Conservation (phyloP, 257 asterid species). For the Salvia miltiorrhiza region DNA sequence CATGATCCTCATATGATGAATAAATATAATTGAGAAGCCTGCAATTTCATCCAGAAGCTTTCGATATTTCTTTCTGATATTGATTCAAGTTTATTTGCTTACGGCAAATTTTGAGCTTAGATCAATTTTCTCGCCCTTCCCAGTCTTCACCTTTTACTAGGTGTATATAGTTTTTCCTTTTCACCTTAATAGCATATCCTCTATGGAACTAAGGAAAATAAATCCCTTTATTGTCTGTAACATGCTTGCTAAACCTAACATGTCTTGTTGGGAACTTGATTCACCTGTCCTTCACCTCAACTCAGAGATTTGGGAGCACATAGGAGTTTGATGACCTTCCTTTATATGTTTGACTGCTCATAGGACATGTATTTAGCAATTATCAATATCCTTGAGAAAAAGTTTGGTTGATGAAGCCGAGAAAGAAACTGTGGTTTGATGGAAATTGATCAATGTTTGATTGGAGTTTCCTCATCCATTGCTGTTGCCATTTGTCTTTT, state of each 20-base stretch:
- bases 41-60: background rate
- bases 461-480: background rate
- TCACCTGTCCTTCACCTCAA: background rate
- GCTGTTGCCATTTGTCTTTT: background rate
- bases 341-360: background rate
- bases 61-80: constrained; percentile 1
- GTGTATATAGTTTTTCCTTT: background rate
- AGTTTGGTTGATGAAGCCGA: background rate
- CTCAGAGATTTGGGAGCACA: background rate
- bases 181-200: background rate
- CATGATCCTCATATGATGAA: background rate
- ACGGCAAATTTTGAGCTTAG: background rate
- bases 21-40: background rate
- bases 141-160: background rate
- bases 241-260: background rate
- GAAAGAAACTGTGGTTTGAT: background rate
- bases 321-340: background rate
- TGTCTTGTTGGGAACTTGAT: background rate
- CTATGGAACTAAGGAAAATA: background rate
- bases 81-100: background rate
- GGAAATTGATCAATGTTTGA: background rate
- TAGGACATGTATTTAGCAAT: background rate
- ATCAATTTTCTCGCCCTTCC: background rate
- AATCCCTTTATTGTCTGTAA: background rate
- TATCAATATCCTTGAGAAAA: background rate